Base-by-base conservation (phyloP, 805 yeast species). In the Cyberlindnera veronae region DNA sequence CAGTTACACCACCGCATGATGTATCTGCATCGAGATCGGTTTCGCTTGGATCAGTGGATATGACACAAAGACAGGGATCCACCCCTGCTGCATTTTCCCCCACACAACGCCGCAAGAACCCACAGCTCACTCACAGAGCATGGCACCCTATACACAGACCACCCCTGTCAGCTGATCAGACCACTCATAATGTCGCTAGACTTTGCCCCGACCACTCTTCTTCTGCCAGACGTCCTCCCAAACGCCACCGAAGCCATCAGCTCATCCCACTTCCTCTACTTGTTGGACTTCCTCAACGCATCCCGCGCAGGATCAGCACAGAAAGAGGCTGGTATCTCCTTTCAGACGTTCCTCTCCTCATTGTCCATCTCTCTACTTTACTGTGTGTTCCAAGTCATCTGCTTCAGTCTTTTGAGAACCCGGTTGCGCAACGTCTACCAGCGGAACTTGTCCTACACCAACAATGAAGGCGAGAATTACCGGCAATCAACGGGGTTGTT, bases 261-360 rank as follows among this genome's bases (percentile, higher is more conserved):
- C 36, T 28, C 55, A 1, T 41, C 54, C 12, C 52, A 44, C 17
- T 53, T 55, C 23, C 46, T 57, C 12, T 38, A 54, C 34, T 28
- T 58, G 9, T 45, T 58, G 41, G 60, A 62, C 36, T 72, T 78
- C 46, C 55, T 77, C 26, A 70, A 72, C 45, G 74, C 78, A 3
- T 64, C 78, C 4, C 76, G 80, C 51, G 67, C 75, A 0, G 84
- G 84, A 0, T 60, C 70, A 16, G 85, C 85, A 2, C 85, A 79
- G 41, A 53, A 58, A 12, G 69, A 78, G 1, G 70, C 74, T 14
- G 91, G 83, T 3, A 71, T 79, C 2, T 74, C 85, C 0, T 59
- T 81, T 9, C 64, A 71, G 27, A 66, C 80, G 0, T 73, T 85
- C 39, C 37, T 79, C 4, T 74, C 79, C 17, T 74, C 87, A 0